Conservation (phyloP, 164 flowering plant genomes). For the Vitis rupestris region DNA sequence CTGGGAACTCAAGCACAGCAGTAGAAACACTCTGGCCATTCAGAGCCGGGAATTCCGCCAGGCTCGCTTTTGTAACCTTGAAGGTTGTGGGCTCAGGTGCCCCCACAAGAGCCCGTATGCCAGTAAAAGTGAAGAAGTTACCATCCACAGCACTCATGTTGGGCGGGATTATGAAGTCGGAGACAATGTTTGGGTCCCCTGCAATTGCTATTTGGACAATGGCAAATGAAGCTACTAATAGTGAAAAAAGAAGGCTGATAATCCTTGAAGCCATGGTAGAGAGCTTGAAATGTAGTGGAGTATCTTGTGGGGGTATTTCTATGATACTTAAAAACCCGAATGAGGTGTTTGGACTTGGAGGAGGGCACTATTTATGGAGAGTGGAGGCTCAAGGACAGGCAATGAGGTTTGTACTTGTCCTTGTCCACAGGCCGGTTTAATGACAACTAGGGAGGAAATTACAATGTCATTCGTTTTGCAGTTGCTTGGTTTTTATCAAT, state of each 20-base stretch:
- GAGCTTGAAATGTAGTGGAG: no score
- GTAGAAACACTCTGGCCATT: conserved; percentile 25
- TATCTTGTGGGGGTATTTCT: no score
- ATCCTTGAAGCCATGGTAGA: conserved; percentile 8
- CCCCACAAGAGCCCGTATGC: conserved; percentile 1
- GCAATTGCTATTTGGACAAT: conserved; percentile 9
- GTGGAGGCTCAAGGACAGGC: no score
- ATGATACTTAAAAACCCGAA: no score
- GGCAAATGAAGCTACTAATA: conserved; percentile 5
- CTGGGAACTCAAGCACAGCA: conserved; percentile 23
- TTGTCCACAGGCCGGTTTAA: no score
- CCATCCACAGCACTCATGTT: not conserved
- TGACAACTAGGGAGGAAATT: no score
- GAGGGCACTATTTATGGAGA: no score
- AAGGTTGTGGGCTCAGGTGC: conserved; percentile 6
- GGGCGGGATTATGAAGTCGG: conserved; percentile 18
- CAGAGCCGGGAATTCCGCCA: conserved; percentile 25
- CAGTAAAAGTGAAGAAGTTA: conserved; percentile 21
- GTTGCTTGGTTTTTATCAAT: no score
- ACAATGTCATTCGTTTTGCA: no score
- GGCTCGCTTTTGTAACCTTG: conserved; percentile 12
- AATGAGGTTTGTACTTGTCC: no score
- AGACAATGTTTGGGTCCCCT: conserved; percentile 15
- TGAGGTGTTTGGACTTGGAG: no score
- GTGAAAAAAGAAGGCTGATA: conserved; percentile 1